Conservation (phyloP, 2,329 filamentous ascomycete genomes). For the Colletotrichum sp. region DNA sequence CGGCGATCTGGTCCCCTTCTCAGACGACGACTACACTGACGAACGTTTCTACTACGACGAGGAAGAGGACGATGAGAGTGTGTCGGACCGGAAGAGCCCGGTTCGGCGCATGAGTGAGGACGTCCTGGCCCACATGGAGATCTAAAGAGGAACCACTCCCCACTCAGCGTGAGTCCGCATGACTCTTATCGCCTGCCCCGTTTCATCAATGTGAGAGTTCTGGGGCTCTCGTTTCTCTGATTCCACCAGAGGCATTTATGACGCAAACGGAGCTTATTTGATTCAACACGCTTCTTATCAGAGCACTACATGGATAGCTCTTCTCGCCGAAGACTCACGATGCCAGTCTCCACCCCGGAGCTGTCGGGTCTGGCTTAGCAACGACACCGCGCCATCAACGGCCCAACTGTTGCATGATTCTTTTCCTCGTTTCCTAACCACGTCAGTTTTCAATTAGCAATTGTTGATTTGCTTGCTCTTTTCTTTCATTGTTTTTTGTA, state of each 20-base stretch:
- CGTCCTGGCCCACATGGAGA: slow-evolving; percentile 66
- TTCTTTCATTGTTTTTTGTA: not conserved
- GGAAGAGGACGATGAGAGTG: slow-evolving; percentile 46
- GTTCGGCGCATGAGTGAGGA: slow-evolving; percentile 67
- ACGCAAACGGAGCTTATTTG: slow-evolving; percentile 6
- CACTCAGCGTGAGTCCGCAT: slow-evolving; percentile 1
- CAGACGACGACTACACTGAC: slow-evolving; percentile 54
- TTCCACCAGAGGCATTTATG: slow-evolving; percentile 3
- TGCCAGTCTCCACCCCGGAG: not conserved
- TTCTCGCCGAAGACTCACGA: not conserved
- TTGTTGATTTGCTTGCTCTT: not conserved
- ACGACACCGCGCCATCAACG: slow-evolving; percentile 2
- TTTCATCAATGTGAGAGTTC: slow-evolving; percentile 7
- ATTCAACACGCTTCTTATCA: slow-evolving; percentile 16
- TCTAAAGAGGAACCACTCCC: slow-evolving; percentile 41
- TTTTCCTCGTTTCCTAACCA: not conserved
- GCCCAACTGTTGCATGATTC: not conserved
- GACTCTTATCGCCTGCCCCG: slow-evolving; percentile 2
- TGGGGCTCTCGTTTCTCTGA: slow-evolving; percentile 2
- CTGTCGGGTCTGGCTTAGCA: not conserved
- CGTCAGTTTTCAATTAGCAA: not conserved
- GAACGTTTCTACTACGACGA: slow-evolving; percentile 51
- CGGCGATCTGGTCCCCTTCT: slow-evolving; percentile 59
- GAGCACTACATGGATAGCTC: slow-evolving; percentile 4
- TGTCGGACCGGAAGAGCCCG: slow-evolving; percentile 40